Conservation (phyloP, 129 eudicot genomes). For the Flaveria linearis region DNA sequence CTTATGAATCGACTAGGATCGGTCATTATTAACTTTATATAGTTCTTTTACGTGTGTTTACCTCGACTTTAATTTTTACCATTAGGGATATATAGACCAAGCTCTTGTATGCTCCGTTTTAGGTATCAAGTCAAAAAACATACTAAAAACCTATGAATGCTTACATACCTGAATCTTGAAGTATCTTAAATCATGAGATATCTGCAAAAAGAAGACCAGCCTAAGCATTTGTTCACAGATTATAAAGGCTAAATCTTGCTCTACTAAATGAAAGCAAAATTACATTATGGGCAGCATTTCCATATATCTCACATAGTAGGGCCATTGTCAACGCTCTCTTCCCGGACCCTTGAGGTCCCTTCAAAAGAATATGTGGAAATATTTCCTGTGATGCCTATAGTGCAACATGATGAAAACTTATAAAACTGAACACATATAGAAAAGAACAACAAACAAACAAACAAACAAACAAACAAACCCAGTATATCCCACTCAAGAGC, state of each 20-base stretch:
- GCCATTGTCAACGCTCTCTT: constrained; percentile 77
- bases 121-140: neutral
- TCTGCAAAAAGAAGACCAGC: constrained; percentile 44
- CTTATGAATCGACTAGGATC: neutral
- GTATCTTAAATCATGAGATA: constrained; percentile 67
- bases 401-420: neutral
- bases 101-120: neutral
- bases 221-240: neutral
- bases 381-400: constrained; percentile 59
- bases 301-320: constrained; percentile 60
- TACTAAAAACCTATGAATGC: neutral
- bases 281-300: constrained; percentile 64
- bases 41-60: neutral
- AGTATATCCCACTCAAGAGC: too few species aligned
- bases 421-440: neutral
- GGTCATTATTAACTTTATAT: neutral
- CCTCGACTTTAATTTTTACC: neutral
- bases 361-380: constrained; percentile 68
- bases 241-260: neutral
- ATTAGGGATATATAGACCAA: neutral
- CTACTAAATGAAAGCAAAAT: constrained; percentile 12
- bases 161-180: constrained; percentile 69
- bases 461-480: too few species aligned
- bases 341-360: constrained; percentile 78
- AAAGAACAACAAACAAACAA: too few species aligned